Evolutionary conservation across 176 grass and related monocot species (phyloP).

Genomic region (Oryza punctata): DNA sequence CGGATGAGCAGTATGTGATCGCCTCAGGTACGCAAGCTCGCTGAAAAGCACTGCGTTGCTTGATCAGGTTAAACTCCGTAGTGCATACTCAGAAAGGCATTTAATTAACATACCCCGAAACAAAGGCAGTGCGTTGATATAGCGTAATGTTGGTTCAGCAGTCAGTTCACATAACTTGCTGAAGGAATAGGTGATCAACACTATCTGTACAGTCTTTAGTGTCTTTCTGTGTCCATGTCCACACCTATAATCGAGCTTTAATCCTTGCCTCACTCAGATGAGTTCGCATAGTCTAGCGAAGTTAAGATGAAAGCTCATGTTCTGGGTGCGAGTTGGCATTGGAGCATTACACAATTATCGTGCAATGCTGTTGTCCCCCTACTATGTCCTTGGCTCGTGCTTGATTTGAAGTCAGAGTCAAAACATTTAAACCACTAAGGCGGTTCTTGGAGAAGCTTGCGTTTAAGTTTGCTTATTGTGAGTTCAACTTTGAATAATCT

Average conservation of each 20-base stretch:
- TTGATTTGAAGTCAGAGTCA: background rate
- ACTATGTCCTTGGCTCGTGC: background rate
- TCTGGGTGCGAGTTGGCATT: background rate
- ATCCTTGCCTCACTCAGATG: background rate
- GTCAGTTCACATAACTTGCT: background rate
- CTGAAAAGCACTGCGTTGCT: background rate
- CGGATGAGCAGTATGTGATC: slow-evolving; percentile 75
- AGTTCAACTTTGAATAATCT: background rate
- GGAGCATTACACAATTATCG: background rate
- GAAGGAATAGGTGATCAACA: background rate
- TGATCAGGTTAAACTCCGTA: background rate
- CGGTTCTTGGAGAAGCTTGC: background rate
- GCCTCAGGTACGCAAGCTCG: slow-evolving; percentile 62
- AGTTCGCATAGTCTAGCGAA: background rate
- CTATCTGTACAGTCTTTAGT: background rate
- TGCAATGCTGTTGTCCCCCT: background rate
- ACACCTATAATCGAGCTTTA: background rate
- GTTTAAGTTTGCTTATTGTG: background rate
- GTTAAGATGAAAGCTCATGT: background rate
- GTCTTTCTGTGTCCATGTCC: background rate
- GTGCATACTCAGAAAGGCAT: background rate
- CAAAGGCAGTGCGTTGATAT: background rate
- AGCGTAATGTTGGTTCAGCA: background rate
- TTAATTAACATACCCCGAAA: background rate
- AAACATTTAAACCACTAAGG: background rate